A percentile compares a stretch with the other conserved stretches of the same genome.
Evolutionary conservation across 495 filamentous ascomycete genomes (phyloP).

Genomic region (Podospora appendiculata): DNA sequence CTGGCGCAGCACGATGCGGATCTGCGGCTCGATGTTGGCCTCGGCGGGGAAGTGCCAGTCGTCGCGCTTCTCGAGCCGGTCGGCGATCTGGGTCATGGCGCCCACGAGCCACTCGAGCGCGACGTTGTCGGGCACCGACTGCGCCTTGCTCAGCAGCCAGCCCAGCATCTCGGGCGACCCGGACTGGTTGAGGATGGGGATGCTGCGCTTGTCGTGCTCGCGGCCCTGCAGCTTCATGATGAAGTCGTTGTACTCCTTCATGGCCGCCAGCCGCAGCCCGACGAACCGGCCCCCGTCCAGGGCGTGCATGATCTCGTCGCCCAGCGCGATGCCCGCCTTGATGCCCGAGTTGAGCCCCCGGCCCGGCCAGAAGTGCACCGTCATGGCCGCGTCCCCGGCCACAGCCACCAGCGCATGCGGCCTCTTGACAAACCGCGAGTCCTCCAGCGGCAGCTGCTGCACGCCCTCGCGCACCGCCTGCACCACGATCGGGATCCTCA

Average conservation of each 20-base stretch:
- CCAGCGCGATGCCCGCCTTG: constrained; percentile 24
- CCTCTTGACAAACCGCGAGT: constrained; percentile 18
- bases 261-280: constrained; percentile 17
- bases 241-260: constrained; percentile 31
- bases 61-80: constrained; percentile 18
- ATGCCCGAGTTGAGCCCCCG: constrained; percentile 28
- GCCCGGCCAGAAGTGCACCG: constrained; percentile 29
- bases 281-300: constrained; percentile 20
- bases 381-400: constrained; percentile 27
- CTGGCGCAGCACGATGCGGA: constrained; percentile 29
- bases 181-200: constrained; percentile 30
- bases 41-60: constrained; percentile 24
- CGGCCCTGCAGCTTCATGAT: constrained; percentile 27
- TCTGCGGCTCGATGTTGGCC: constrained; percentile 26
- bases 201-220: constrained; percentile 30
- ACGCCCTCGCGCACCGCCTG: constrained; percentile 31
- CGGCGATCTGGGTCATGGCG: constrained; percentile 26
- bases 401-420: constrained; percentile 26
- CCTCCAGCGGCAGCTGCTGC: constrained; percentile 20
- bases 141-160: constrained; percentile 22
- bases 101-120: constrained; percentile 27
- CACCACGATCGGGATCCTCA: constrained; percentile 32
- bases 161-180: constrained; percentile 26
- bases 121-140: constrained; percentile 22
- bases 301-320: constrained; percentile 27